phyloP scores from a whole-genome alignment of 1,284 basidiomycete species.

The Stygiomarasmius scandens region DNA sequence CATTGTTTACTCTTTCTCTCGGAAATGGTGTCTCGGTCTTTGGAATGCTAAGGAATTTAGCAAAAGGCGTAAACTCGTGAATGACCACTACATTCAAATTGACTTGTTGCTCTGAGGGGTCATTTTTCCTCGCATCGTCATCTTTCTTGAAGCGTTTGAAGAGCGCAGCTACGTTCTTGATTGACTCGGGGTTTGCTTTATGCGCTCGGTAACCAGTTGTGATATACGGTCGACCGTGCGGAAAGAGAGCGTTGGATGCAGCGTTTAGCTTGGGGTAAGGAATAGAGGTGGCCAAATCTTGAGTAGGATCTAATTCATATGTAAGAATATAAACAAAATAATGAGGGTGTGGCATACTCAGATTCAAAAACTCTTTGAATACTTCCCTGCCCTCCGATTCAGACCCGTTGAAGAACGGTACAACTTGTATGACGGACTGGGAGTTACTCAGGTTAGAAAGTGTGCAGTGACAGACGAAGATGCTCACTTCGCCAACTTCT shows the following conservation, averaged over 20 bases:
- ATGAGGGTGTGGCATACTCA: conserved; percentile 31
- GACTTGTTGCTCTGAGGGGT: too few species aligned
- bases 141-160: too few species aligned
- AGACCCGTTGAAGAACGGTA: conserved; percentile 53
- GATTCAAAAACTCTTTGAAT: conserved; percentile 48
- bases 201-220: too few species aligned
- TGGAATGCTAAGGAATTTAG: too few species aligned
- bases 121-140: too few species aligned
- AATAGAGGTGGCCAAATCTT: conserved; percentile 41
- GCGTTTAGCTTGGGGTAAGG: conserved; percentile 50
- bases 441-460: not conserved
- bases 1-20: too few species aligned
- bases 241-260: not conserved
- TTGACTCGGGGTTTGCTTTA: too few species aligned
- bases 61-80: too few species aligned
- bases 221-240: too few species aligned
- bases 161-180: too few species aligned
- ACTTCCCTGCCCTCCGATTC: conserved; percentile 48
- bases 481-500: conserved; percentile 24
- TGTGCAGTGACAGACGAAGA: not conserved
- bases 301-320: conserved; percentile 37
- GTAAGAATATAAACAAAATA: conserved; percentile 6
- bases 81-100: too few species aligned
- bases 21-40: too few species aligned
- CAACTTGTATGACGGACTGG: conserved; percentile 39